Conservation (phyloP, 2,329 filamentous ascomycete genomes). For the Cladosporium colombiae region DNA sequence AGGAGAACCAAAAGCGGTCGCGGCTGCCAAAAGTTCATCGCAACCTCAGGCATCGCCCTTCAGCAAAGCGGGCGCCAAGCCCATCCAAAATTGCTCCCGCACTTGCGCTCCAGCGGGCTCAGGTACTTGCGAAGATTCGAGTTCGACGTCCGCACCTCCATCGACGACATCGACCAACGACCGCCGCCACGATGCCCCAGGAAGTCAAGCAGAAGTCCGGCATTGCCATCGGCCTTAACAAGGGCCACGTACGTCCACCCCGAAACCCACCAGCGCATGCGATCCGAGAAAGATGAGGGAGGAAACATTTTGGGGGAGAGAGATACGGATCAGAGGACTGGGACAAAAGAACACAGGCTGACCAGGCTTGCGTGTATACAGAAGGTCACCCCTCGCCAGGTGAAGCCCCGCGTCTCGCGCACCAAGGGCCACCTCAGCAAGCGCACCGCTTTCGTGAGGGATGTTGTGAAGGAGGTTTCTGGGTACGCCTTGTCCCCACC, state of each 20-base stretch:
- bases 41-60: not conserved
- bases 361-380: conserved; percentile 28
- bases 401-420: conserved; percentile 56
- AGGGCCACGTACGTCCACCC: conserved; percentile 62
- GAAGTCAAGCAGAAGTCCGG: conserved; percentile 57
- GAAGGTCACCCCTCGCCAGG: conserved; percentile 55
- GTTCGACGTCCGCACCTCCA: conserved; percentile 16
- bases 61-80: conserved; percentile 13
- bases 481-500: conserved; percentile 62
- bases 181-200: conserved; percentile 50
- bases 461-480: conserved; percentile 97
- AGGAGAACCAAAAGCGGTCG: not conserved
- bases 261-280: conserved; percentile 23
- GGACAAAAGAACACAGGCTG: conserved; percentile 7
- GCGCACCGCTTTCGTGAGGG: conserved; percentile 93
- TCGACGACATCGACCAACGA: conserved; percentile 30
- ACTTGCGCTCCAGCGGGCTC: not conserved
- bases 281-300: conserved; percentile 4
- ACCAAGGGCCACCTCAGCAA: conserved; percentile 97
- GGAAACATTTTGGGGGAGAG: not conserved
- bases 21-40: not conserved
- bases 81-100: conserved; percentile 11
- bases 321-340: not conserved
- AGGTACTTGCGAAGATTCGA: conserved; percentile 18
- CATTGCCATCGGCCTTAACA: conserved; percentile 63